A percentile compares a stretch with the other conserved stretches of the same genome.
These are phyloP conservation scores for Pythium sp. DNA, from an alignment of 352 stramenopile genomes.

Conservation along the genomic window DNA sequence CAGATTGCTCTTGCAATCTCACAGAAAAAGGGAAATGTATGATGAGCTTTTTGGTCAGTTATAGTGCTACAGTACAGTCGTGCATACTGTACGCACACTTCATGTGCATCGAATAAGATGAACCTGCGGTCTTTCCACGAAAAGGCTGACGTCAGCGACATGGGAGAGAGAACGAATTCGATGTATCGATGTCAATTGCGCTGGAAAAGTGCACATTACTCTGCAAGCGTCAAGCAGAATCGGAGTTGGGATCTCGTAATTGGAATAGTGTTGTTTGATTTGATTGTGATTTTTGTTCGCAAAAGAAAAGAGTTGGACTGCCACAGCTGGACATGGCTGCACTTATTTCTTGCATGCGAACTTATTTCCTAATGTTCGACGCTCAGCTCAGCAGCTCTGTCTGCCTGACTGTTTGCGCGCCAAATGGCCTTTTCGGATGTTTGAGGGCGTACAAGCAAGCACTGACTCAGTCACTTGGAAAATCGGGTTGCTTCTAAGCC, in stretches of 20 bases:
- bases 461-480: too few species aligned
- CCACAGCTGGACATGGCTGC: slow-evolving; percentile 10
- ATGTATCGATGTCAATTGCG: background rate
- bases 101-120: background rate
- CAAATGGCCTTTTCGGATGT: background rate
- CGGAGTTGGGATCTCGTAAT: too few species aligned
- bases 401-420: background rate
- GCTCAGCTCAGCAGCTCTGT: background rate
- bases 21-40: too few species aligned
- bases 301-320: background rate
- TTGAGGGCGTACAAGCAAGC: too few species aligned
- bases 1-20: too few species aligned
- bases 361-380: background rate
- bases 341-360: background rate
- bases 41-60: too few species aligned
- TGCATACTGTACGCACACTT: too few species aligned
- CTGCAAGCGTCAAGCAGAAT: too few species aligned
- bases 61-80: too few species aligned
- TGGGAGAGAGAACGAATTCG: background rate
- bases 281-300: background rate
- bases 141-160: background rate
- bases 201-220: background rate
- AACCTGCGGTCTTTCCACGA: background rate
- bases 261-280: too few species aligned
- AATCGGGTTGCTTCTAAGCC: background rate